Conservation (phyloP, 1,139 yeast genomes). For the Blastobotrys capitulatus region DNA sequence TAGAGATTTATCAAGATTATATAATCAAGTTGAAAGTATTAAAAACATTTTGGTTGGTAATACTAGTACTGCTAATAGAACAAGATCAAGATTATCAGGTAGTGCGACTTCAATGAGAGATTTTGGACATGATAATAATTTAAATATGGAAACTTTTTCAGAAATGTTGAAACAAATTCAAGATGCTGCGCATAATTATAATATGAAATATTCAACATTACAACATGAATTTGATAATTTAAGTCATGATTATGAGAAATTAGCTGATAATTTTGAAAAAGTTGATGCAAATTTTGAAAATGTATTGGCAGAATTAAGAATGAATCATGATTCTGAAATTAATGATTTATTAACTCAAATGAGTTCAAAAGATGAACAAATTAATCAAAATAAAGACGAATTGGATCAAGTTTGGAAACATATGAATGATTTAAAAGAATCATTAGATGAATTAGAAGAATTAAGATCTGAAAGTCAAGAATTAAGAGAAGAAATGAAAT, state of each 20-base stretch:
- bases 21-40: constrained; percentile 12
- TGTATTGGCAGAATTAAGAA: constrained; percentile 7
- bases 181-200: constrained; percentile 12
- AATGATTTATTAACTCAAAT: constrained; percentile 5
- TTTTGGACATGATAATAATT: background rate
- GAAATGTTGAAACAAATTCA: constrained; percentile 12
- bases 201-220: constrained; percentile 4
- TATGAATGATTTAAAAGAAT: constrained; percentile 11
- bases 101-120: background rate
- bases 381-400: constrained; percentile 11
- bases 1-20: constrained; percentile 6
- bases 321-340: constrained; percentile 6
- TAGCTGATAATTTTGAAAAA: constrained; percentile 5
- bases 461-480: constrained; percentile 7
- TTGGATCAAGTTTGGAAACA: constrained; percentile 12
- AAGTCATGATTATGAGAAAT: constrained; percentile 4
- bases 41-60: constrained; percentile 8
- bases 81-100: constrained; percentile 9
- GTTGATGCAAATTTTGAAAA: constrained; percentile 4
- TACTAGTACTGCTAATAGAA: background rate
- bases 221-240: constrained; percentile 11
- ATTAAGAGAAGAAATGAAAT: constrained; percentile 6
- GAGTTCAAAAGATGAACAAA: constrained; percentile 11
- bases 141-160: constrained; percentile 4
- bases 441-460: constrained; percentile 11